Conservation (phyloP, 169 alveolate species). For the Cryptosporidium ryanae region DNA sequence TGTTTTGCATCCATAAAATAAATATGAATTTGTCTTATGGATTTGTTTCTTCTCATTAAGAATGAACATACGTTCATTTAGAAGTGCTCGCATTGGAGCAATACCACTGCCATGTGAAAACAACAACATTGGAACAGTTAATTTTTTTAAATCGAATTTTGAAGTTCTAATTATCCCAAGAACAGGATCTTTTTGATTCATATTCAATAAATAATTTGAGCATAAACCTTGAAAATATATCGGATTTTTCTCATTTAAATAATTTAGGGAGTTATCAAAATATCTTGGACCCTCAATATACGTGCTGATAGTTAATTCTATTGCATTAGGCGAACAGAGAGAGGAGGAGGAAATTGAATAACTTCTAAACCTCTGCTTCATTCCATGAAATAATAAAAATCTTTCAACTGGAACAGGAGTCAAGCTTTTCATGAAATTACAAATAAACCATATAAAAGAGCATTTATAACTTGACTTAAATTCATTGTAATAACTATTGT, state of each 20-base stretch:
- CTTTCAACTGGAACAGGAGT: slow-evolving; percentile 35
- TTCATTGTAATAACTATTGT: slow-evolving; percentile 3
- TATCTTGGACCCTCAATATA: slow-evolving; percentile 15
- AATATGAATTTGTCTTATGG: neutral
- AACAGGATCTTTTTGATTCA: neutral
- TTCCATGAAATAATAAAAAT: slow-evolving; percentile 41
- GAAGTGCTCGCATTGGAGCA: slow-evolving; percentile 60
- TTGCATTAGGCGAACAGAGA: neutral
- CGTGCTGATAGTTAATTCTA: slow-evolving; percentile 44
- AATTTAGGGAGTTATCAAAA: neutral
- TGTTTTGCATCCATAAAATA: slow-evolving; percentile 71
- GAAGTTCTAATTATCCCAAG: slow-evolving; percentile 31
- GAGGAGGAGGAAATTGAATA: slow-evolving; percentile 73
- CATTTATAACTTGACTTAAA: slow-evolving; percentile 1
- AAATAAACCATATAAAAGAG: slow-evolving; percentile 14
- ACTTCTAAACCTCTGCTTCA: slow-evolving; percentile 47
- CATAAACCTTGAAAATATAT: slow-evolving; percentile 22
- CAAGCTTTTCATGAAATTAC: slow-evolving; percentile 26
- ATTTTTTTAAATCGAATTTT: neutral
- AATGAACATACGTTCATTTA: slow-evolving; percentile 31
- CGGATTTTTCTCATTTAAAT: neutral
- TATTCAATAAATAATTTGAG: slow-evolving; percentile 30
- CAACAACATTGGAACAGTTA: neutral
- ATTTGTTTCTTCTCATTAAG: neutral
- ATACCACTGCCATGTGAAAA: slow-evolving; percentile 71